A percentile compares a stretch with the other conserved stretches of the same genome.
These are phyloP conservation scores for Massariosphaeria phaeospora DNA, from an alignment of 495 filamentous ascomycete genomes.

Conservation along the genomic window DNA sequence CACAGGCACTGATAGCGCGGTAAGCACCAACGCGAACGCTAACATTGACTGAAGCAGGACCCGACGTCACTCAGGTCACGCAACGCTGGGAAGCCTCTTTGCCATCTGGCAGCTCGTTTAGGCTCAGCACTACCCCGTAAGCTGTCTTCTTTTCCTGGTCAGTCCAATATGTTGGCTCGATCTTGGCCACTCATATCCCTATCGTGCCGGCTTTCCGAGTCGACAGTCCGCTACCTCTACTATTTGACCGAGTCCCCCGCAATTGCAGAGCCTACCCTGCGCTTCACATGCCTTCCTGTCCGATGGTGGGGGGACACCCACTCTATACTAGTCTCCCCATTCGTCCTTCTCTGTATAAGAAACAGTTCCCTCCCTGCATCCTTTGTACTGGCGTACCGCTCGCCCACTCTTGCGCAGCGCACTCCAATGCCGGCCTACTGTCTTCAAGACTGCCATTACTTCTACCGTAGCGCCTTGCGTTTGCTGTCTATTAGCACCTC, in stretches of 20 bases:
- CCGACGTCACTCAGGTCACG: conserved; percentile 13
- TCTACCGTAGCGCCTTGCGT: conserved; percentile 81
- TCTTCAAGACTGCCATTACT: conserved; percentile 85
- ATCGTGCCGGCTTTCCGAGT: conserved; percentile 28
- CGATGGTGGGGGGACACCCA: conserved; percentile 9
- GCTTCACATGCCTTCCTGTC: conserved; percentile 29
- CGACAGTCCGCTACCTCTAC: conserved; percentile 22
- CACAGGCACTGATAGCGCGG: conserved; percentile 2
- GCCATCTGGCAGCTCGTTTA: background rate
- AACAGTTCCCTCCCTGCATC: conserved; percentile 10
- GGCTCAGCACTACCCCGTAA: conserved; percentile 27
- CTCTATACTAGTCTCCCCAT: conserved; percentile 28
- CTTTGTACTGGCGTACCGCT: conserved; percentile 14
- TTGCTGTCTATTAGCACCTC: conserved; percentile 72
- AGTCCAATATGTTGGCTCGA: background rate
- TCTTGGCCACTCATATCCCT: conserved; percentile 19
- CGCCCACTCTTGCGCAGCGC: conserved; percentile 18
- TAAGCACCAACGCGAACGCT: conserved; percentile 20
- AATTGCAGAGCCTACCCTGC: conserved; percentile 29
- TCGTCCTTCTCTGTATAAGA: conserved; percentile 34
- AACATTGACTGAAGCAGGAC: conserved; percentile 26
- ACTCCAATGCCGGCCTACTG: conserved; percentile 70
- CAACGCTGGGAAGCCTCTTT: too few relatives aligned
- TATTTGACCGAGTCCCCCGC: conserved; percentile 23
- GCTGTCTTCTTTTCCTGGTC: conserved; percentile 15